Evolutionary conservation across 805 yeast species (phyloP).

Genomic region (Ascoidea asiatica): DNA sequence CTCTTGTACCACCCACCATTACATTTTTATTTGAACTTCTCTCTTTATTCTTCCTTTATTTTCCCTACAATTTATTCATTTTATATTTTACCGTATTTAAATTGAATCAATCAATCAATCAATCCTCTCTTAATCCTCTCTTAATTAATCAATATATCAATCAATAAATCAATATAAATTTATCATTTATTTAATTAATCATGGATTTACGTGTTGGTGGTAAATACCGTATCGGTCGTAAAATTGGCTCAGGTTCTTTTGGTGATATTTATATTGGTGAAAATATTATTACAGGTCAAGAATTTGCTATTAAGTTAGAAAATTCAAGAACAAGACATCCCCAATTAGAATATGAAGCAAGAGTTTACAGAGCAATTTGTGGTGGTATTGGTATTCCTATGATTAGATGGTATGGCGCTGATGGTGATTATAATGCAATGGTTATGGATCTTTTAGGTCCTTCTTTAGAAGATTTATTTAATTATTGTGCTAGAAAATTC

Average conservation of each 20-base stretch:
- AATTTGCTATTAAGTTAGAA: slow-evolving; percentile 93
- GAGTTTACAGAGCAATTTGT: slow-evolving; percentile 84
- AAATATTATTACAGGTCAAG: slow-evolving; percentile 90
- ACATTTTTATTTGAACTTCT: no score
- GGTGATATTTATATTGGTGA: slow-evolving; percentile 94
- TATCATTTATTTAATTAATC: no score
- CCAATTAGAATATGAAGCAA: slow-evolving; percentile 91
- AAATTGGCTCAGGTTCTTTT: slow-evolving; percentile 94
- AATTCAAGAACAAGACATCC: slow-evolving; percentile 88
- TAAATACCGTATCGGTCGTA: slow-evolving; percentile 86
- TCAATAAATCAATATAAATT: no score
- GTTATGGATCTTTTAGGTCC: slow-evolving; percentile 95
- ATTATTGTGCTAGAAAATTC: slow-evolving; percentile 89
- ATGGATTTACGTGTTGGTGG: slow-evolving; percentile 85
- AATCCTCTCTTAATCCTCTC: no score
- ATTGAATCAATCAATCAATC: no score
- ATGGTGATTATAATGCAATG: slow-evolving; percentile 93
- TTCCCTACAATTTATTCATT: no score
- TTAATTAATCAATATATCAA: no score
- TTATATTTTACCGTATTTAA: no score
- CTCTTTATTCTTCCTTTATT: no score
- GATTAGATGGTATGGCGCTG: slow-evolving; percentile 94
- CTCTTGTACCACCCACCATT: no score
- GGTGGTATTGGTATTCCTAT: slow-evolving; percentile 98
- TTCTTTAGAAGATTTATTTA: slow-evolving; percentile 86